Conservation (phyloP, 1,284 basidiomycete genomes). For the Malassezia dermatis region DNA sequence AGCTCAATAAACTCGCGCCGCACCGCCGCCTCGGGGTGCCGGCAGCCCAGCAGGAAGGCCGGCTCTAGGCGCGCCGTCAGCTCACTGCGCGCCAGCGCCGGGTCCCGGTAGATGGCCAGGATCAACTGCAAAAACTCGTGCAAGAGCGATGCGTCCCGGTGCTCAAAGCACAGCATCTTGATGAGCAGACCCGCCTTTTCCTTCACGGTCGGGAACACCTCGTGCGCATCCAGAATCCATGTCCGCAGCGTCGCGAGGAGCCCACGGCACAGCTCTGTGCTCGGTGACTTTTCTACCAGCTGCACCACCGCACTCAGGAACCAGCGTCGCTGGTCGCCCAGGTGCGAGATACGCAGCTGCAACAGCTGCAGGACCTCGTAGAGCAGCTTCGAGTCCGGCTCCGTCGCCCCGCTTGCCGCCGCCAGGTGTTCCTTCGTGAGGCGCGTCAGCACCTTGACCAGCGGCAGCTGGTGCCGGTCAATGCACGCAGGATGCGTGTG, state of each 20-base stretch:
- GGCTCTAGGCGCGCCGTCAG: constrained; percentile 86
- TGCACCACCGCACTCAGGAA: constrained; percentile 65
- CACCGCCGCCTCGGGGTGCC: constrained; percentile 67
- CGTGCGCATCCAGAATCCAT: constrained; percentile 64
- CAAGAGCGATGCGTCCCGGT: constrained; percentile 61
- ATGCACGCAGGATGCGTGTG: constrained; percentile 51
- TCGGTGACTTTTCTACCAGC: constrained; percentile 87
- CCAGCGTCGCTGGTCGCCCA: constrained; percentile 56
- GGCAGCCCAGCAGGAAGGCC: constrained; percentile 84
- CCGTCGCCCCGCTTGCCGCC: constrained; percentile 23
- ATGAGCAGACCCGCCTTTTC: constrained; percentile 84
- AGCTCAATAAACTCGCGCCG: constrained; percentile 82
- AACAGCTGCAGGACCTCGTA: constrained; percentile 53
- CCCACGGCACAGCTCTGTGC: constrained; percentile 66
- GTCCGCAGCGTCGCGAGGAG: constrained; percentile 75
- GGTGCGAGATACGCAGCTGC: constrained; percentile 52
- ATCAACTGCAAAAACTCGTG: constrained; percentile 80
- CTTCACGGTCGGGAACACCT: constrained; percentile 67
- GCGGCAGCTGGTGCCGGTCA: constrained; percentile 64
- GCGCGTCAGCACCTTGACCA: constrained; percentile 76
- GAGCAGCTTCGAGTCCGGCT: constrained; percentile 50
- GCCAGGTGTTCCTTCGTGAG: constrained; percentile 79
- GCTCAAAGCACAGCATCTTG: constrained; percentile 82
- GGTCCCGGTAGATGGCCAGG: constrained; percentile 85
- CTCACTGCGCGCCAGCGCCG: constrained; percentile 75